Evolutionary conservation across 2,329 filamentous ascomycete genomes (phyloP), one percentile per base, ranked within the genome.

Genomic region (Cladobotryum protrusum): DNA sequence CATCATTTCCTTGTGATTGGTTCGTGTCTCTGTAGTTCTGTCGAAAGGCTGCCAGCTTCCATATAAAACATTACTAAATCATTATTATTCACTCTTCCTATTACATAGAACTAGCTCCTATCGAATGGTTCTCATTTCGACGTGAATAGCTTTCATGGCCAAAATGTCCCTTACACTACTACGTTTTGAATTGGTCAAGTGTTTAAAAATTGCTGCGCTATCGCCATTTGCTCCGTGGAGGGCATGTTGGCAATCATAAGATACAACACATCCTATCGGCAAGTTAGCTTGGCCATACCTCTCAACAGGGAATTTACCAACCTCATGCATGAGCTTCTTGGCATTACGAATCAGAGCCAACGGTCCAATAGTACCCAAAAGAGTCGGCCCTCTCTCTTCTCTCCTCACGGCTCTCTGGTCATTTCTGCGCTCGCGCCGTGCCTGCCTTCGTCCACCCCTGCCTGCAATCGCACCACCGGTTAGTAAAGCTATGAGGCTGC

Each of bases 401-500:
- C 44, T 50, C 18, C 36, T 47, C 24, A 5, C 24, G 13, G 43
- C 41, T 47, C 51, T 44, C 20, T 18, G 45, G 7, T 39, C 45
- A 12, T 13, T 42, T 12, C 12, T 44, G 17, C 15, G 35, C 6
- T 39, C 41, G 2, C 34, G 15, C 18, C 18, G 48, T 9, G 13
- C 36, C 14, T 36, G 19, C 13, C 15, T 42, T 32, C 43, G 19
- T 3, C 37, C 34, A 18, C 51, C 47, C 6, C 44, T 32, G n/a
- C 39, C 40, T 2, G 37, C 32, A 1, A 40, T 20, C 5, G 48
- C 49, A 15, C 61, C 61, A 2, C 56, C 61, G 2, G 62, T 63
- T 2, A 63, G 15, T 3, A 64, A 48, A 5, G 62, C 60, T 2
- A 64, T 46, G 3, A 57, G 35, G n/a, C 59, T 59, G 3, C 62